phyloP scores from a whole-genome alignment of 2,329 filamentous ascomycete species.

The Rhynchosporium graminicola region DNA sequence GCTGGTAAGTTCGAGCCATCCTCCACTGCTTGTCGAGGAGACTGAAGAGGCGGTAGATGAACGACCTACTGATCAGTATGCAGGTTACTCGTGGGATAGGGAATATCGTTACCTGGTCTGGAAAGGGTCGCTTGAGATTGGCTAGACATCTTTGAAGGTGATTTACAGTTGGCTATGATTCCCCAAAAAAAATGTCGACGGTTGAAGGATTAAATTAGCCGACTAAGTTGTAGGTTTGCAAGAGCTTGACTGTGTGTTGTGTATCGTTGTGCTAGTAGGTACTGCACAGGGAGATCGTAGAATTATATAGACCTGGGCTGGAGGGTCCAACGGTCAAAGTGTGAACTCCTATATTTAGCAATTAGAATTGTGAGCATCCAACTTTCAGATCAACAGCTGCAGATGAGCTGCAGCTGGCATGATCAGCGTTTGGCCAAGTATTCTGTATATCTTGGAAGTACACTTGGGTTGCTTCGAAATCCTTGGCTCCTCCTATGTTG shows the following conservation, averaged over 20 bases:
- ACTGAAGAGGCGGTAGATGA: constrained; percentile 5
- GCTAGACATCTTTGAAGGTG: neutral
- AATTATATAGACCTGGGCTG: constrained; percentile 1
- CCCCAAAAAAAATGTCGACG: too few relatives aligned
- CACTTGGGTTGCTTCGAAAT: neutral
- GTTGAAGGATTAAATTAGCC: neutral
- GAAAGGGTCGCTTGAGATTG: constrained; percentile 9
- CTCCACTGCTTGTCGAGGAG: neutral
- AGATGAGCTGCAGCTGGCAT: neutral
- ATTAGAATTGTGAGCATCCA: neutral
- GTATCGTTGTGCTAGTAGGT: neutral
- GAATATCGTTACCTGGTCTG: neutral
- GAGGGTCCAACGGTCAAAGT: neutral
- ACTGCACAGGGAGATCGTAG: neutral
- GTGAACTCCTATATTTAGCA: neutral
- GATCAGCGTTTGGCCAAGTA: constrained; percentile 10
- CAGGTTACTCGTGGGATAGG: neutral
- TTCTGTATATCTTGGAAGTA: neutral
- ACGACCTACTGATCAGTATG: neutral
- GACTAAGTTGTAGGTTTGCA: neutral
- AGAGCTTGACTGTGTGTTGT: neutral
- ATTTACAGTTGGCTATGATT: neutral
- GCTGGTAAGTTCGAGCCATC: constrained; percentile 8
- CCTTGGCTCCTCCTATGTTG: neutral
- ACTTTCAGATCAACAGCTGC: neutral